Conservation (phyloP, 768 basidiomycete genomes). For the Hericium alpestre region DNA sequence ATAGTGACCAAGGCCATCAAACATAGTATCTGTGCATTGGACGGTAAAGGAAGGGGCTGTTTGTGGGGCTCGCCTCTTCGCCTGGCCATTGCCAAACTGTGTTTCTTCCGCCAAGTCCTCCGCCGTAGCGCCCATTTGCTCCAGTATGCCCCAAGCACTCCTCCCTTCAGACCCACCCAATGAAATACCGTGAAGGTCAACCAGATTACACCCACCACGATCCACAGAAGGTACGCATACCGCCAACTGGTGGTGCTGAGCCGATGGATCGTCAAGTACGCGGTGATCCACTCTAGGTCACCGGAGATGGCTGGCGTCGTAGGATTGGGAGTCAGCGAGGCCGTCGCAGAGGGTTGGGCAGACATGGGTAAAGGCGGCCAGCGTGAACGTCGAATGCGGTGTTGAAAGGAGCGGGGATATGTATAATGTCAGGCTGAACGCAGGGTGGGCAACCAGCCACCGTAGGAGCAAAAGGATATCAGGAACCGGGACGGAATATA, state of each 20-base stretch:
- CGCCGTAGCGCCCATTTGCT: conserved; percentile 48
- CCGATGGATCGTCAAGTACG: conserved; percentile 48
- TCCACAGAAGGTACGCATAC: conserved; percentile 52
- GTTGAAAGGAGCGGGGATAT: too few relatives aligned
- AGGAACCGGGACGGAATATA: too few relatives aligned
- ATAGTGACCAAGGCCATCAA: conserved; percentile 33
- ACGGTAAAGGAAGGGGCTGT: conserved; percentile 41
- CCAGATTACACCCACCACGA: conserved; percentile 34
- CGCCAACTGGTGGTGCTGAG: conserved; percentile 41
- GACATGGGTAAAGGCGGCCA: neutral
- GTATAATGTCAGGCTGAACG: too few relatives aligned
- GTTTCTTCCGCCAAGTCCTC: conserved; percentile 46
- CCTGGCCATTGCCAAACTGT: conserved; percentile 25
- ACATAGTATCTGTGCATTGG: conserved; percentile 52
- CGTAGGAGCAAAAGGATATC: too few relatives aligned
- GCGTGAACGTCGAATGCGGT: too few relatives aligned
- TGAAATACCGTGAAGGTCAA: conserved; percentile 32
- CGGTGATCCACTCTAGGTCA: conserved; percentile 40
- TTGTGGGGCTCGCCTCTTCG: conserved; percentile 24
- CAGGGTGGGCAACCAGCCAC: too few relatives aligned
- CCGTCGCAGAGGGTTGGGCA: conserved; percentile 1
- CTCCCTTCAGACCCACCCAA: conserved; percentile 29
- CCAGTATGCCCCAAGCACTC: conserved; percentile 42
- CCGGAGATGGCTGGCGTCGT: conserved; percentile 34
- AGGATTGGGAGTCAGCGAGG: conserved; percentile 22